Percentiles rank a stretch among this genome's conserved stretches.
These are phyloP conservation scores for Mimosa pudica DNA, from an alignment of 306 rosid genomes.

Conservation along the genomic window DNA sequence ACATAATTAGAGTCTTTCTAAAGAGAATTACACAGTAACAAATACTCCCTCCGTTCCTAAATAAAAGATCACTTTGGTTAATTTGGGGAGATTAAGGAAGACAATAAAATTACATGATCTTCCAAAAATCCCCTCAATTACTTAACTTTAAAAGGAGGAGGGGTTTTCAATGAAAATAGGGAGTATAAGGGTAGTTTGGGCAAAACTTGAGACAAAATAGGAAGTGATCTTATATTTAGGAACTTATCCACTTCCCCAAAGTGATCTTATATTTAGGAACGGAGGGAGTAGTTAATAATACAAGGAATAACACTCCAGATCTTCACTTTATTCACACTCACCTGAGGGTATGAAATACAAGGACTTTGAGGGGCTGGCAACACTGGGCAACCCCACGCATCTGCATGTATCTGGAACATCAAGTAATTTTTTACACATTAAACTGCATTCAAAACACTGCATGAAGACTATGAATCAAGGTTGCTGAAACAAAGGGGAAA, in stretches of 20 bases:
- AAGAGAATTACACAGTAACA: constrained; percentile 12
- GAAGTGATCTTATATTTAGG: no score
- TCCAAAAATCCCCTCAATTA: no score
- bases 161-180: no score
- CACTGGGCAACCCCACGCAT: constrained; percentile 92
- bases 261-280: no score
- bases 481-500: constrained; percentile 24
- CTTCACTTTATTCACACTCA: constrained; percentile 41
- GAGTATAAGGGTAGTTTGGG: no score
- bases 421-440: constrained; percentile 32
- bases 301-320: background rate
- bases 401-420: constrained; percentile 72
- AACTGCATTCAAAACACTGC: constrained; percentile 23
- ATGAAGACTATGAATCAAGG: constrained; percentile 1
- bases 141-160: no score
- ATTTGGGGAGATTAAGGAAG: no score
- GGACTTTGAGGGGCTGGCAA: constrained; percentile 62
- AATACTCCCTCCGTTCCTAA: background rate
- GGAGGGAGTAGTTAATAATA: constrained; percentile 10
- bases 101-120: no score
- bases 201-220: no score
- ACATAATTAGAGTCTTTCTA: background rate
- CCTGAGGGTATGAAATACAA: constrained; percentile 56
- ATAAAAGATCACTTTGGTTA: no score
- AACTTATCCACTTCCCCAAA: no score